A percentile compares a stretch with the other conserved stretches of the same genome.
phyloP scores from a whole-genome alignment of 805 yeast genomes.

The Ogataea ramenticola region DNA sequence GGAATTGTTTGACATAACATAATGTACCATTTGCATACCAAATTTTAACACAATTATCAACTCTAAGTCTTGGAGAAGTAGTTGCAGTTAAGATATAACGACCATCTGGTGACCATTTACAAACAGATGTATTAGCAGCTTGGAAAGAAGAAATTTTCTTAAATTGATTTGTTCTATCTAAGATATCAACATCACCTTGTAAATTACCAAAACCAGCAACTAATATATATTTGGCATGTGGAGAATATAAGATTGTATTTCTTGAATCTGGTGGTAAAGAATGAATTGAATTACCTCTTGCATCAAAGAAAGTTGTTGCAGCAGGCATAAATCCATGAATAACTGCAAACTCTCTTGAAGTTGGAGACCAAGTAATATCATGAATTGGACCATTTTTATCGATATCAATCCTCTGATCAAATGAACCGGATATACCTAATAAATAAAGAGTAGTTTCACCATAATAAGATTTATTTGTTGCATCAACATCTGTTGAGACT shows the following conservation, averaged over 20 bases:
- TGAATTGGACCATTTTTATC: conserved; percentile 96
- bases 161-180: conserved; percentile 86
- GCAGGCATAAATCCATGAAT: conserved; percentile 98
- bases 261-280: conserved; percentile 81
- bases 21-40: conserved; percentile 90
- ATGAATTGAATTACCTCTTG: conserved; percentile 82
- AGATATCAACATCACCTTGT: conserved; percentile 92
- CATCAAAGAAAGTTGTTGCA: conserved; percentile 87
- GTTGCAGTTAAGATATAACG: conserved; percentile 91
- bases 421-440: conserved; percentile 86
- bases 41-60: conserved; percentile 88
- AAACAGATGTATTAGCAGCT: conserved; percentile 92
- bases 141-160: conserved; percentile 72
- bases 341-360: conserved; percentile 94
- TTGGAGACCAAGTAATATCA: conserved; percentile 96
- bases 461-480: conserved; percentile 88
- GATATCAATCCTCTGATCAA: conserved; percentile 80
- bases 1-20: conserved; percentile 69
- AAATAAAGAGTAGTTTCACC: conserved; percentile 93
- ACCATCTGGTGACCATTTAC: conserved; percentile 98
- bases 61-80: conserved; percentile 93
- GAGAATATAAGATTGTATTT: conserved; percentile 86
- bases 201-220: conserved; percentile 98
- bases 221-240: conserved; percentile 83
- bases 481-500: conserved; percentile 93